Evolutionary conservation across 2,329 filamentous ascomycete species (phyloP).

Genomic region (Lecanicillium sp.): DNA sequence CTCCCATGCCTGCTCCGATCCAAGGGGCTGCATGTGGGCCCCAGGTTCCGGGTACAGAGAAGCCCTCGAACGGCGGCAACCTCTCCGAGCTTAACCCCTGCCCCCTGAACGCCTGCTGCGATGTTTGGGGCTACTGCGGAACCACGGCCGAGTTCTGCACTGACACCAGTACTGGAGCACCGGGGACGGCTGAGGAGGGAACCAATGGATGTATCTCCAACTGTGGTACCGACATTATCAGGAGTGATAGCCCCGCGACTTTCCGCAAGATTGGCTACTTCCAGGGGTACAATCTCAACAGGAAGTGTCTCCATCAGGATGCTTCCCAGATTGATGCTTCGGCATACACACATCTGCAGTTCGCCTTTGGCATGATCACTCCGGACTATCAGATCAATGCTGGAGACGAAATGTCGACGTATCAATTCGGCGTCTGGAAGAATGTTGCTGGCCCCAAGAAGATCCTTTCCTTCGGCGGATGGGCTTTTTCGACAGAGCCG

Average conservation of each 20-base stretch:
- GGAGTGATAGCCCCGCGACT: slow-evolving; percentile 2
- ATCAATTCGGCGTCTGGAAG: slow-evolving; percentile 15
- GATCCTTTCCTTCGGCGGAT: slow-evolving; percentile 22
- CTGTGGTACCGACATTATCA: slow-evolving; percentile 18
- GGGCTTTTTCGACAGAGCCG: slow-evolving; percentile 14
- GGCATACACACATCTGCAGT: slow-evolving; percentile 26
- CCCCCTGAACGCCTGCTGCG: slow-evolving; percentile 21
- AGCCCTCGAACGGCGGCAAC: slow-evolving; percentile 5
- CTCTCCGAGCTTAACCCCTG: slow-evolving; percentile 20
- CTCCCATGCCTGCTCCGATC: slow-evolving; percentile 19
- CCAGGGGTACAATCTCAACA: slow-evolving; percentile 24
- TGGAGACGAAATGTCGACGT: slow-evolving; percentile 11
- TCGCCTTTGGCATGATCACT: slow-evolving; percentile 25
- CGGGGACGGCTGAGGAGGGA: slow-evolving; percentile 24
- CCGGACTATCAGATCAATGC: slow-evolving; percentile 8
- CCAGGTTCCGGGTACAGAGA: slow-evolving; percentile 14
- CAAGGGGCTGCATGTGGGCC: slow-evolving; percentile 22
- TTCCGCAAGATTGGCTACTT: slow-evolving; percentile 18
- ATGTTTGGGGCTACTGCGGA: slow-evolving; percentile 35
- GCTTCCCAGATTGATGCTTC: slow-evolving; percentile 7
- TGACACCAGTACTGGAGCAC: slow-evolving; percentile 20
- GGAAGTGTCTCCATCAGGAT: slow-evolving; percentile 20
- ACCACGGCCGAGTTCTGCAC: slow-evolving; percentile 30
- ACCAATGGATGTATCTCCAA: slow-evolving; percentile 21
- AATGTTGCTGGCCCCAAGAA: slow-evolving; percentile 12